Evolutionary conservation across 2,329 filamentous ascomycete species (phyloP).

Genomic region (Graphilbum fragrans): DNA sequence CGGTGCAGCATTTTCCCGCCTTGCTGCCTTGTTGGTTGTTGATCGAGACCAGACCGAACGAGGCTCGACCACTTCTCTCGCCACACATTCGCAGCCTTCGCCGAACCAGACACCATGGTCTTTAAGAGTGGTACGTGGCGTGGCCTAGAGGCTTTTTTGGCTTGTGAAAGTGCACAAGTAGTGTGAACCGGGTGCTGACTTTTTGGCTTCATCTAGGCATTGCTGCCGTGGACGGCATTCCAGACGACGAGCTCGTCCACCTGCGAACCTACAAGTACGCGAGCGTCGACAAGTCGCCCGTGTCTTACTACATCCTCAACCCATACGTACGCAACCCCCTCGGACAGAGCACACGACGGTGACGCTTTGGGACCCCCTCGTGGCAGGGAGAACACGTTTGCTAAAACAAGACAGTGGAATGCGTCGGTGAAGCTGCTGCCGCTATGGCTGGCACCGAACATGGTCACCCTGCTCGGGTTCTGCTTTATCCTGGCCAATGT

Average conservation of each 20-base stretch:
- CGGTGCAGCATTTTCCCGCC: too few species aligned
- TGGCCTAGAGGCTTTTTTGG: too few species aligned
- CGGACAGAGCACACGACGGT: neutral
- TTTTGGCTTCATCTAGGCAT: neutral
- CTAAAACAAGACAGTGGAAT: constrained; percentile 62
- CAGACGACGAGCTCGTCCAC: constrained; percentile 81
- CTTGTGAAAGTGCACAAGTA: too few species aligned
- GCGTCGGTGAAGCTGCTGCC: constrained; percentile 83
- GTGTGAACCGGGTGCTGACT: too few species aligned
- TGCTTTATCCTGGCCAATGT: constrained; percentile 87
- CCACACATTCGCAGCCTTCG: too few species aligned
- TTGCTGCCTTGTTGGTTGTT: too few species aligned
- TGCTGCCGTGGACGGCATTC: constrained; percentile 53
- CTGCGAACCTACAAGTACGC: constrained; percentile 97
- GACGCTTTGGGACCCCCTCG: too few species aligned
- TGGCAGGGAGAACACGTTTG: neutral
- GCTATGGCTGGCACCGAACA: constrained; percentile 94
- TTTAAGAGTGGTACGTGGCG: too few species aligned
- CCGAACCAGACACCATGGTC: too few species aligned
- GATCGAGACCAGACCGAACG: too few species aligned
- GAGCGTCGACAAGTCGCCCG: constrained; percentile 86
- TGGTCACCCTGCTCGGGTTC: constrained; percentile 93
- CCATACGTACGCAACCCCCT: constrained; percentile 64
- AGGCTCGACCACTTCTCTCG: too few species aligned
- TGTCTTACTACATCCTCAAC: constrained; percentile 85